Conservation (phyloP, 2,329 filamentous ascomycete genomes). For the Dothistroma pini region DNA sequence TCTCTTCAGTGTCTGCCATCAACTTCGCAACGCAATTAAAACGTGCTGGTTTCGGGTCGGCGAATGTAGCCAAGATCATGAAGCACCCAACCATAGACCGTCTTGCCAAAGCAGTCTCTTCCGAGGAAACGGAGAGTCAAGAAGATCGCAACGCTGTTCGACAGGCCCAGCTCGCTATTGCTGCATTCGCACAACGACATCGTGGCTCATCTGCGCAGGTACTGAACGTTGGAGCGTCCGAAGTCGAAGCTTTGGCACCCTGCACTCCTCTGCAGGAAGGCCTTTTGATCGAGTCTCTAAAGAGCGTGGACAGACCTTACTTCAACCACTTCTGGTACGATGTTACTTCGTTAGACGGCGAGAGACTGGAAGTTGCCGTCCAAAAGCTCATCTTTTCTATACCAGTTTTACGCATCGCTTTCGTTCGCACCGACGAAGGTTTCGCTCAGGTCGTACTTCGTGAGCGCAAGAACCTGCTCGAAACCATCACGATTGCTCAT, state of each 20-base stretch:
- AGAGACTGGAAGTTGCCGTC: constrained; percentile 58
- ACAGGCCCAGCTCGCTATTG: constrained; percentile 51
- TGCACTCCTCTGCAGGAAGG: constrained; percentile 85
- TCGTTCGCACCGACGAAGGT: constrained; percentile 69
- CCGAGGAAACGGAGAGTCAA: constrained; percentile 11
- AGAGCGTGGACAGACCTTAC: constrained; percentile 59
- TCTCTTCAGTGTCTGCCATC: constrained; percentile 84
- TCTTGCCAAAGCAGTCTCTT: constrained; percentile 37
- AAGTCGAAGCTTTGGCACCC: constrained; percentile 71
- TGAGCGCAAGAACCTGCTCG: constrained; percentile 14
- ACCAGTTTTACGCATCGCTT: constrained; percentile 68
- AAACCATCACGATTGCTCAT: constrained; percentile 43
- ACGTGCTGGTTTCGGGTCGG: constrained; percentile 56
- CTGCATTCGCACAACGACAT: constrained; percentile 62
- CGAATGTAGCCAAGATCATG: constrained; percentile 65
- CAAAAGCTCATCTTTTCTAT: constrained; percentile 47
- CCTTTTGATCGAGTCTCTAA: constrained; percentile 69
- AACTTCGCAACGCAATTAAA: constrained; percentile 64
- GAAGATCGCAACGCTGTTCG: constrained; percentile 39
- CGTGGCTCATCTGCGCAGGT: constrained; percentile 50
- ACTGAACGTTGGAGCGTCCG: constrained; percentile 49
- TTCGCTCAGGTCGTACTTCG: constrained; percentile 68
- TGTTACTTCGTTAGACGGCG: constrained; percentile 48
- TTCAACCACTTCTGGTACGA: constrained; percentile 70
- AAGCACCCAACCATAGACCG: constrained; percentile 47